phyloP scores from a whole-genome alignment of 176 grass and related monocot species.

The Triticum turgidum region DNA sequence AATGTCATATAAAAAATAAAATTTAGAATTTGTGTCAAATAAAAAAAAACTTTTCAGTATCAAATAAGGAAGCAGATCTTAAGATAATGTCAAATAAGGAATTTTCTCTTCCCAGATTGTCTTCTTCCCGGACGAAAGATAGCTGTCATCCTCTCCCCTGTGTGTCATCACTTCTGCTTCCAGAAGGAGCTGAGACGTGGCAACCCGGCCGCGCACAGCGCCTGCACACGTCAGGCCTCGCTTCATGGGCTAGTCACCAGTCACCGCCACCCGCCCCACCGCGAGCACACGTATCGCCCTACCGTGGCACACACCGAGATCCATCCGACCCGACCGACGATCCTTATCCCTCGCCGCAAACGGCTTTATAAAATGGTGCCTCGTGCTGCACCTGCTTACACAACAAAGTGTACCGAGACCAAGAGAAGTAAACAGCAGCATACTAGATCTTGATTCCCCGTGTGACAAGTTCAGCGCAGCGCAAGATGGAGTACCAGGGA shows the following conservation, averaged over 20 bases:
- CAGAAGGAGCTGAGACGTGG: neutral
- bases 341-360: neutral
- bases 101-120: neutral
- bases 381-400: neutral
- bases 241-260: neutral
- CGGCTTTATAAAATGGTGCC: neutral
- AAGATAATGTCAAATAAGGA: no score
- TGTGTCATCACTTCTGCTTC: neutral
- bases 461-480: neutral
- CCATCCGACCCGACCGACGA: neutral
- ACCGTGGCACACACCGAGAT: neutral
- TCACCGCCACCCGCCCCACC: neutral
- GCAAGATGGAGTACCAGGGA: conserved; percentile 13
- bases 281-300: neutral
- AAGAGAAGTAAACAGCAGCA: neutral
- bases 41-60: no score
- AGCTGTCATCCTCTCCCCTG: neutral
- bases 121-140: neutral
- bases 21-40: no score
- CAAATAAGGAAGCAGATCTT: no score
- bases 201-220: neutral
- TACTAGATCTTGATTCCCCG: neutral
- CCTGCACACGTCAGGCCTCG: neutral
- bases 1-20: no score
- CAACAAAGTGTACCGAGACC: neutral